phyloP scores from a whole-genome alignment of 176 grass and related monocot genomes.

The Eremochloa ophiuroides region DNA sequence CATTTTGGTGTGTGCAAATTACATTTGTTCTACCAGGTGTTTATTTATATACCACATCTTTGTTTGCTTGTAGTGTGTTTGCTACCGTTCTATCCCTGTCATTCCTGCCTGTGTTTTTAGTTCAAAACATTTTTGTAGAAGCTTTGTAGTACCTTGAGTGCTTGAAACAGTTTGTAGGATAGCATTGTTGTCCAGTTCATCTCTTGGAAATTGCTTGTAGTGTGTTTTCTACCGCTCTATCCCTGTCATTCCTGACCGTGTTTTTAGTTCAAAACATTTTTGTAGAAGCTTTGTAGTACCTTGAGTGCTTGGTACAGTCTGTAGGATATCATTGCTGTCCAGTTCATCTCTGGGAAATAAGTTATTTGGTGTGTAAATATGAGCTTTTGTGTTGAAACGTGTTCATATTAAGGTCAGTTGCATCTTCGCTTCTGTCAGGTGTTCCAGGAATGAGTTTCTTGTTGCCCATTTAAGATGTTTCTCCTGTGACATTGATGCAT shows the following conservation, averaged over 20 bases:
- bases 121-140: too few species aligned
- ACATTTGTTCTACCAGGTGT: too few species aligned
- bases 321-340: neutral
- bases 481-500: neutral
- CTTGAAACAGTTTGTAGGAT: too few species aligned
- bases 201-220: neutral
- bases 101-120: neutral
- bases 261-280: neutral
- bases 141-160: too few species aligned
- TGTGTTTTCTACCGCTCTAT: too few species aligned
- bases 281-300: neutral
- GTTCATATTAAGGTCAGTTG: neutral
- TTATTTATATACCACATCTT: too few species aligned
- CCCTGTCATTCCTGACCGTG: too few species aligned
- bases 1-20: too few species aligned
- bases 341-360: neutral
- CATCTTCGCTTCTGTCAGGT: neutral
- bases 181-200: neutral
- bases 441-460: neutral
- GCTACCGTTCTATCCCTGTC: neutral
- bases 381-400: neutral
- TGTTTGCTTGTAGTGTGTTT: neutral
- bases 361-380: neutral
- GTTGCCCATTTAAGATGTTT: neutral
- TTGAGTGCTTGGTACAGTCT: neutral